Base-by-base conservation (phyloP, 257 asterid species). In the Jasminum sambac region DNA sequence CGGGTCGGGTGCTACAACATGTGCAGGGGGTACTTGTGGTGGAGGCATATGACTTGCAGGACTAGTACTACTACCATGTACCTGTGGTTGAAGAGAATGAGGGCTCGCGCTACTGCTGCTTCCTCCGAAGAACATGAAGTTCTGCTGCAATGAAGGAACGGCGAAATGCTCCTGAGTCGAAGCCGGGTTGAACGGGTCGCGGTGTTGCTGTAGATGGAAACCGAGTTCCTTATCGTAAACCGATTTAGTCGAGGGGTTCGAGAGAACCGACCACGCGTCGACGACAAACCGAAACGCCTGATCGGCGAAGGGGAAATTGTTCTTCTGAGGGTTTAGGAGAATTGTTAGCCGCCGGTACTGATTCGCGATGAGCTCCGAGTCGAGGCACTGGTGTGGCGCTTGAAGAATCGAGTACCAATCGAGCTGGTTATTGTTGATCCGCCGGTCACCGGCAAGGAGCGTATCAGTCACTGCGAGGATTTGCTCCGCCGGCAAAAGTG, bases 381-480 rank as follows among this genome's bases (percentile, higher is more conserved):
- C 95, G 5, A 81, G 85, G 21, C 87, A 80, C 81, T 83, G 96
- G 66, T 72, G 81, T 55, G 89, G 87, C 14, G 87, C 46, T 11
- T 90, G 96, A 63, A 95, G 96, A 61, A 95, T 81, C 58, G 86
- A 76, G 85, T 95, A 95, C 87, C 83, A 86, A 75, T 95, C 98
- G 5, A 70, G 86, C 17, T 66, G 90, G 48, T 84, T 84, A 75
- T 80, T 87, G 64, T 85, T 95, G 87, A 95, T 84, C 81, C 95
- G 89, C 2, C 88, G 74, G 50, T 91, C 97, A 0, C 89, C 89
- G 70, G 96, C 91, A 73, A 91, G 77, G 11, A 95, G 86, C 42
- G 99, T 91, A 74, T 95, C 98, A 36, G 81, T 93, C 6, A 95
- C 90, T 38, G 97, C 94, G 3, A 95, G 85, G 64, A 95, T 86